These are phyloP conservation scores for Glaciozyma antarctica DNA, from an alignment of 768 basidiomycete genomes.

Conservation along the genomic window DNA sequence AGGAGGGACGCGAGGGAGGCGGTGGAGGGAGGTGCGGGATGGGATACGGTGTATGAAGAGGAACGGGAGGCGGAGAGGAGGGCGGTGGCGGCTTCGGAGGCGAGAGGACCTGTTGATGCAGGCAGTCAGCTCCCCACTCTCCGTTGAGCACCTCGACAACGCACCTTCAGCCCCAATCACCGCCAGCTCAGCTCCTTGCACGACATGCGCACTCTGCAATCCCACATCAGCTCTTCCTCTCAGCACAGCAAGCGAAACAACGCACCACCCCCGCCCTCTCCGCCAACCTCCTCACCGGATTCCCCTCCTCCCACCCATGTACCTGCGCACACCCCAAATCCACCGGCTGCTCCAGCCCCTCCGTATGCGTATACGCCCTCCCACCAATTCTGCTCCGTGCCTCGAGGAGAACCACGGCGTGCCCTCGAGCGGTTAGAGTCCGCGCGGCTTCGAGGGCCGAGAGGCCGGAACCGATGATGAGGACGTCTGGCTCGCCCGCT, in stretches of 20 bases:
- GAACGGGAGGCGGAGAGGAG: conserved; percentile 16
- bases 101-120: conserved; percentile 1
- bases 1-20: conserved; percentile 18
- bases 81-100: conserved; percentile 7
- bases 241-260: background rate
- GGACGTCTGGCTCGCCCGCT: background rate
- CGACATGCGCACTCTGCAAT: conserved; percentile 14
- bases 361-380: conserved; percentile 8
- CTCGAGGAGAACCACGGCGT: conserved; percentile 20
- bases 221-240: no score
- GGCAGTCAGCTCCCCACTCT: background rate
- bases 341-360: background rate
- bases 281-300: conserved; percentile 6
- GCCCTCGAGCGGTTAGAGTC: background rate
- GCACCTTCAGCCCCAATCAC: background rate
- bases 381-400: conserved; percentile 21
- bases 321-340: conserved; percentile 26
- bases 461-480: conserved; percentile 25
- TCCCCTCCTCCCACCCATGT: conserved; percentile 2
- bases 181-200: conserved; percentile 6
- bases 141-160: background rate
- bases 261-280: conserved; percentile 7
- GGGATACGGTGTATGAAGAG: conserved; percentile 3
- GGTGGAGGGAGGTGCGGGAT: background rate
- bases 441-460: conserved; percentile 16